phyloP scores from a whole-genome alignment of 106 monocot genomes.

The Dendrobium huoshanense region DNA sequence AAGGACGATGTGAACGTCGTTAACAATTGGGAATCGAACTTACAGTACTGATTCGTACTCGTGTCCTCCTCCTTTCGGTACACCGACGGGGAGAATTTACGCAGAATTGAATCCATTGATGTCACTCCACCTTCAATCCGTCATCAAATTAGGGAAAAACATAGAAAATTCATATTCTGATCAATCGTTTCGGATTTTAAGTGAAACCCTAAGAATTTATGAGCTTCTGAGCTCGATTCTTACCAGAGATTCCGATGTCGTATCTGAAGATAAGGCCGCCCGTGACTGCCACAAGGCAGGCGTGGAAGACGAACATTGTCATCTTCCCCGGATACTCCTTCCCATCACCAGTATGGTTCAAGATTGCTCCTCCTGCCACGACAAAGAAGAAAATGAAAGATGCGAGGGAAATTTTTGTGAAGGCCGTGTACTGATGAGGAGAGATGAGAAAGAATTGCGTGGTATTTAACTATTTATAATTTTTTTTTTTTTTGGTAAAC shows the following conservation, averaged over 20 bases:
- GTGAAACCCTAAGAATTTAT: too few relatives aligned
- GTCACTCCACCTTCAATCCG: conserved; percentile 21
- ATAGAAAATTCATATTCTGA: too few relatives aligned
- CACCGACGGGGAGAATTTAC: conserved; percentile 32
- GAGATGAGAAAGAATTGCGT: too few relatives aligned
- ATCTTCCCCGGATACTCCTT: conserved; percentile 18
- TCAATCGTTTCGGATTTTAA: too few relatives aligned
- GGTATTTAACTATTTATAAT: too few relatives aligned
- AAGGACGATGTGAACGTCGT: conserved; percentile 39
- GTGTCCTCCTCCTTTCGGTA: conserved; percentile 21
- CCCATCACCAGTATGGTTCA: background rate
- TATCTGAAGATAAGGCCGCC: conserved; percentile 24
- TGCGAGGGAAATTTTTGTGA: too few relatives aligned
- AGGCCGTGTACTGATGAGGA: too few relatives aligned
- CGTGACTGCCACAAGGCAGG: conserved; percentile 18
- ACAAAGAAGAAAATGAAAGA: background rate
- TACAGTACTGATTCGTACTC: conserved; percentile 43
- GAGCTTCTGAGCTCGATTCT: too few relatives aligned
- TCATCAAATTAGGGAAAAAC: too few relatives aligned
- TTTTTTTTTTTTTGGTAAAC: too few relatives aligned
- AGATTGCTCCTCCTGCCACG: conserved; percentile 17
- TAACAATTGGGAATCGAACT: conserved; percentile 42
- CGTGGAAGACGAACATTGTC: conserved; percentile 17
- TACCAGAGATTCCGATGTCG: conserved; percentile 24
- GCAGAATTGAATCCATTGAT: conserved; percentile 26